Conservation (phyloP, 306 rosid genomes). For the Vachellia collinsii region DNA sequence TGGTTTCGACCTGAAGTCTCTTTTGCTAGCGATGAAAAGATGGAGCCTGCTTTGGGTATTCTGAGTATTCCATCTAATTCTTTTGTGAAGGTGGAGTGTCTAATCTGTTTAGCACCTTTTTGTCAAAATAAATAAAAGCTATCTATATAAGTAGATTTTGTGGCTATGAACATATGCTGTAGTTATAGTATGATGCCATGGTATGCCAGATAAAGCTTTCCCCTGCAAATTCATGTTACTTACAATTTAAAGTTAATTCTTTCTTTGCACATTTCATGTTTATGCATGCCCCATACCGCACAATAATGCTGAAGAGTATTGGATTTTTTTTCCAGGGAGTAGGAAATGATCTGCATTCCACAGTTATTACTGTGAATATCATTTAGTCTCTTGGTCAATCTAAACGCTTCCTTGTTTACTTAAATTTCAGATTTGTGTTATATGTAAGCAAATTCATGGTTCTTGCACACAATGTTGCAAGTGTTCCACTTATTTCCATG, state of each 20-base stretch:
- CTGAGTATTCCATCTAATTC: conserved; percentile 98
- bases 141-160: neutral
- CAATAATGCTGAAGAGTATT: conserved; percentile 24
- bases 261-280: conserved; percentile 26
- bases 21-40: conserved; percentile 92
- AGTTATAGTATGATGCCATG: neutral
- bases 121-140: neutral
- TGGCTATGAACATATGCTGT: neutral
- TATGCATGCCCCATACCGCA: conserved; percentile 8
- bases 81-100: conserved; percentile 81
- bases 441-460: conserved; percentile 97
- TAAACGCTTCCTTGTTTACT: conserved; percentile 24
- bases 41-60: conserved; percentile 99
- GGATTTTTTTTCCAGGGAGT: conserved; percentile 4
- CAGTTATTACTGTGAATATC: conserved; percentile 30
- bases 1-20: conserved; percentile 99
- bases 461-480: conserved; percentile 98
- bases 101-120: conserved; percentile 3
- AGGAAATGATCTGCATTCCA: conserved; percentile 32
- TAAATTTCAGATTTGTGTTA: conserved; percentile 90
- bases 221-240: conserved; percentile 6
- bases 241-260: conserved; percentile 9
- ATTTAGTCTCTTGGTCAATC: conserved; percentile 40
- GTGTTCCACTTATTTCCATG: conserved; percentile 98
- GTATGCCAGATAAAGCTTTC: neutral